Base-by-base conservation (phyloP, 1,284 basidiomycete genomes). In the Sphaerobolus stellatus region DNA sequence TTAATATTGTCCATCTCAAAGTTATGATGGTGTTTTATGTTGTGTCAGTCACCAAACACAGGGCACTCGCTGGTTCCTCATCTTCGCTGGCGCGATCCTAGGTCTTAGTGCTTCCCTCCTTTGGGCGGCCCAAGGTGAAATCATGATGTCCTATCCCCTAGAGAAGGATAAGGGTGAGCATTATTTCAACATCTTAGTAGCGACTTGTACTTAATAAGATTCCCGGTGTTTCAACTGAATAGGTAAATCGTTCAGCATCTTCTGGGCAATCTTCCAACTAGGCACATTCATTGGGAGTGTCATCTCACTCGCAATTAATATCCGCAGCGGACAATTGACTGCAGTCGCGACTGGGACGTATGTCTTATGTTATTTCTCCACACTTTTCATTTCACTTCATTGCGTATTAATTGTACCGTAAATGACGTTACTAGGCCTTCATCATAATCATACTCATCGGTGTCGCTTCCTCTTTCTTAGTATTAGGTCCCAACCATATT, bases 91-190 rank as follows among this genome's bases (percentile, higher is more conserved):
- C 6, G 20, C 22, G 0, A 4, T 40, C n/a, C 40, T 41, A 24
- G 27, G 16, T 16, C 24, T 40, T 1, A 34, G 9, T 24, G 40
- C 44, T 20, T 33, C 46, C 28, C 43, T 25, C 30, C 46, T 30
- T 9, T 31, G 38, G 18, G 9, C 46, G 13, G 45, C 33, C 13
- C 48, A 18, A 20, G 46, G 46, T n/a, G 46, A 48, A 31, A 48
- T 48, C 2, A 33, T 48, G 27, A 48, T 48, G 46, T 14, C 24
- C 27, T 48, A 48, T 22, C 46, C 46, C 7, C 46, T 48, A 2
- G 46, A 48, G 28, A 30, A 5, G 13, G 25, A 30, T 3, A 46
- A 46, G 27, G 44, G 44, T n/a, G n/a, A n/a, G n/a, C n/a, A n/a
- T n/a, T n/a, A n/a, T n/a, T n/a, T n/a, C n/a, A n/a, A n/a, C n/a